Conservation (phyloP, 1,284 basidiomycete species). For the Cryptococcus sp. region DNA sequence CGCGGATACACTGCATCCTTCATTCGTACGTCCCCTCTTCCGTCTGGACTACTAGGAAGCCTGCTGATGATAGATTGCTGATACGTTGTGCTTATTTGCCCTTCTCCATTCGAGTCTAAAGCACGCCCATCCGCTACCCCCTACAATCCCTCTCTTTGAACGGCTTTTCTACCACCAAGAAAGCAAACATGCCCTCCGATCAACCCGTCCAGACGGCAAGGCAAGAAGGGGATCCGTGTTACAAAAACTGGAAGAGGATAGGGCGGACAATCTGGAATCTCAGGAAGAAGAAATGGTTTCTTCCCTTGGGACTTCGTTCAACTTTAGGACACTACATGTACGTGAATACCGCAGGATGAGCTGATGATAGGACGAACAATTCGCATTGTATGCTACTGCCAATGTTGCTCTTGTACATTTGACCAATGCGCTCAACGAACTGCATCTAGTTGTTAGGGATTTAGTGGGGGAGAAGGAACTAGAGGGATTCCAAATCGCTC, state of each 20-base stretch:
- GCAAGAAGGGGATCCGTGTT: not conserved
- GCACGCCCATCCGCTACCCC: slow-evolving; percentile 34
- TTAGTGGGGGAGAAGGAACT: slow-evolving; percentile 42
- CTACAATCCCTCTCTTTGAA: slow-evolving; percentile 43
- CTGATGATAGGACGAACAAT: slow-evolving; percentile 36
- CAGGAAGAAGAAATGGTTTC: not conserved
- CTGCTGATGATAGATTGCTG: slow-evolving; percentile 29
- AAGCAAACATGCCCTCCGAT: not conserved
- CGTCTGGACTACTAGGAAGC: not conserved
- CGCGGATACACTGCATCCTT: slow-evolving; percentile 37
- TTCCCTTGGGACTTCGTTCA: not conserved
- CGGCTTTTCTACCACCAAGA: slow-evolving; percentile 30
- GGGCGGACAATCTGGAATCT: not conserved
- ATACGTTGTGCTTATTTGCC: slow-evolving; percentile 38
- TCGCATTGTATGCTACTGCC: slow-evolving; percentile 40
- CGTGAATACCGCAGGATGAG: not conserved
- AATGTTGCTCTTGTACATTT: slow-evolving; percentile 37
- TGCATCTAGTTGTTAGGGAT: slow-evolving; percentile 30
- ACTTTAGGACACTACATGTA: not conserved
- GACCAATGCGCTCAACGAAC: slow-evolving; percentile 30
- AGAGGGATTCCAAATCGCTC: slow-evolving; percentile 34
- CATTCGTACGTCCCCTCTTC: slow-evolving; percentile 30
- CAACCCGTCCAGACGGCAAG: not conserved
- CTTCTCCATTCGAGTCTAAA: slow-evolving; percentile 36
- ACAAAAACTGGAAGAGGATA: not conserved